These are phyloP conservation scores for Salvia miltiorrhiza DNA, from an alignment of 257 asterid species.

Conservation along the genomic window DNA sequence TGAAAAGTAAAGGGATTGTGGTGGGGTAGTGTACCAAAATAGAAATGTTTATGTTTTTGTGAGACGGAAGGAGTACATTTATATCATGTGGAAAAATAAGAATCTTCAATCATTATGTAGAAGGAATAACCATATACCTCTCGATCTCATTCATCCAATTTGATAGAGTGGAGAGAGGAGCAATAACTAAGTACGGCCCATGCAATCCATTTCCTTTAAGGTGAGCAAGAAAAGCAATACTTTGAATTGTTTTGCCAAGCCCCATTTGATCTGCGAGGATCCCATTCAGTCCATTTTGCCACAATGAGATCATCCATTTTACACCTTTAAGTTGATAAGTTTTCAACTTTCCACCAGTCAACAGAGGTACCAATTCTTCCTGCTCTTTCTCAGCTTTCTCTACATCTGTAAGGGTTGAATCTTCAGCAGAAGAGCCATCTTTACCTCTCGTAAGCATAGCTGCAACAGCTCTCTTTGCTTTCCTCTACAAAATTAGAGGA, in stretches of 20 bases:
- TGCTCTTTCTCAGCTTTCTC: slow-evolving; percentile 81
- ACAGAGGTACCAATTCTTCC: slow-evolving; percentile 74
- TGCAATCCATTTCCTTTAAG: slow-evolving; percentile 90
- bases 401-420: slow-evolving; percentile 60
- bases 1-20: no score
- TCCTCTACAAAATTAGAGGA: slow-evolving; percentile 42
- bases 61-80: no score
- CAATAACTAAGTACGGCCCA: slow-evolving; percentile 91
- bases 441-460: slow-evolving; percentile 85
- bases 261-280: slow-evolving; percentile 99
- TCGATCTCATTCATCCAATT: slow-evolving; percentile 90
- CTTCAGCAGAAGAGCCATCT: slow-evolving; percentile 63
- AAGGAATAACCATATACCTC: slow-evolving; percentile 43
- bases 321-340: slow-evolving; percentile 93
- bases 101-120: slow-evolving; percentile 1
- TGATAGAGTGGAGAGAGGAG: slow-evolving; percentile 96
- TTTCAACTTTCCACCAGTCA: slow-evolving; percentile 96
- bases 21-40: no score
- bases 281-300: slow-evolving; percentile 99
- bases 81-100: background rate
- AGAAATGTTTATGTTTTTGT: no score
- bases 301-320: slow-evolving; percentile 97
- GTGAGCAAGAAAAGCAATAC: slow-evolving; percentile 93
- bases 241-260: slow-evolving; percentile 97
- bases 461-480: slow-evolving; percentile 93